Evolutionary conservation across 192 early-diverging fungal genomes (phyloP).

Genomic region (Anaeromyces robustus): DNA sequence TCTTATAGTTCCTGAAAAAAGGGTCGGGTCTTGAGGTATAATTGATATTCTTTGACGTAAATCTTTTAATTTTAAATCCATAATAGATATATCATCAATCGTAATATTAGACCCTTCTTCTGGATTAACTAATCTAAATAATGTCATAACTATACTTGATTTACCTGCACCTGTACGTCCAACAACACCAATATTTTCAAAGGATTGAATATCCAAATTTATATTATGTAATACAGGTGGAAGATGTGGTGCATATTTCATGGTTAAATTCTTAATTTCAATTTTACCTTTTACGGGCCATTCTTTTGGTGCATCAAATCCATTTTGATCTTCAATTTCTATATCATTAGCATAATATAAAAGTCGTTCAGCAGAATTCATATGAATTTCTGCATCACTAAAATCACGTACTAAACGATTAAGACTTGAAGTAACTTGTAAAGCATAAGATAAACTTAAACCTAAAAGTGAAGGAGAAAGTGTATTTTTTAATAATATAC

Average conservation of each 20-base stretch:
- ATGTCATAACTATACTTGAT: too few species aligned
- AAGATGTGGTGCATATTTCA: slow-evolving; percentile 24
- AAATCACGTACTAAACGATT: slow-evolving; percentile 66
- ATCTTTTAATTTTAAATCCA: not conserved
- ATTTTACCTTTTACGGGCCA: slow-evolving; percentile 36
- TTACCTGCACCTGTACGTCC: slow-evolving; percentile 27
- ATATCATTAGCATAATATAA: slow-evolving; percentile 22
- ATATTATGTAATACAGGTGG: slow-evolving; percentile 60
- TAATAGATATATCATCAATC: not conserved
- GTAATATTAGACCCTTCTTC: too few species aligned
- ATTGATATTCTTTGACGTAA: slow-evolving; percentile 55
- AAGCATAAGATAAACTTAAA: slow-evolving; percentile 62
- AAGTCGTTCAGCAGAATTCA: slow-evolving; percentile 40
- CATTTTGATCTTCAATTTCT: slow-evolving; percentile 17
- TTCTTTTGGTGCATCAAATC: slow-evolving; percentile 2
- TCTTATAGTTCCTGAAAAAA: slow-evolving; percentile 37
- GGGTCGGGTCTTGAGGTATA: slow-evolving; percentile 80
- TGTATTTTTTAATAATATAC: slow-evolving; percentile 34
- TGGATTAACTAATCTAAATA: too few species aligned
- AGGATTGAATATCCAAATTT: slow-evolving; percentile 45
- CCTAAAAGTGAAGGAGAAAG: slow-evolving; percentile 56
- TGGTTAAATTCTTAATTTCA: slow-evolving; percentile 16
- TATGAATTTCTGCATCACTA: slow-evolving; percentile 42
- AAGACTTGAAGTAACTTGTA: slow-evolving; percentile 60
- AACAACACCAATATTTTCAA: slow-evolving; percentile 79